Base-by-base conservation (phyloP, 805 yeast genomes). In the Ogataea henricii region DNA sequence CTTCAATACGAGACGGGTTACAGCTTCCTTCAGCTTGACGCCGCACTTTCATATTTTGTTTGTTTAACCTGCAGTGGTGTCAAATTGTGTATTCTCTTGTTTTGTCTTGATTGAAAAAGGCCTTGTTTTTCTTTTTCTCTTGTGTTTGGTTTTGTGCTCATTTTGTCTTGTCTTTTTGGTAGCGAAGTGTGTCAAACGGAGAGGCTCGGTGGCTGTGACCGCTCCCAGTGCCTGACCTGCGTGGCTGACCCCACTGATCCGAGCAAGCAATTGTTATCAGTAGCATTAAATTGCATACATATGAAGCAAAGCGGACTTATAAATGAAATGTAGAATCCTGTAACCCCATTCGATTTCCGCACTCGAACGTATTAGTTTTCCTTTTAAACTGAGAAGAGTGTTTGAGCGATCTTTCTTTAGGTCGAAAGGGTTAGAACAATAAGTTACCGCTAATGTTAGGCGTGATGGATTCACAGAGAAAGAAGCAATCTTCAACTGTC, bases 401-500 rank as follows among this genome's bases (percentile, higher is more conserved):
- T n/a, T n/a, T n/a, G n/a, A n/a, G n/a, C n/a, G n/a, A n/a, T n/a
- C n/a, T n/a, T n/a, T n/a, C n/a, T n/a, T n/a, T n/a, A n/a, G n/a
- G n/a, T 23, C 26, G n/a, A 27, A 9, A 27, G 30, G n/a, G 8
- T n/a, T 4, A n/a, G 6, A 13, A 3, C 34, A 6, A 30, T 30
- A 13, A n/a, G 25, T 22, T 22, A 6, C 25, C 25, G 14, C 34
- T 26, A 16, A 39, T 39, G 42, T 9, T 39, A 26, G 42, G 25
- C 33, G 42, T 39, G 23, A 27, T 39, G 42, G 42, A 35, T 17
- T 42, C 45, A 10, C 42, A 39, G 12, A 39, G 42, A 30, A 50
- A 38, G 27, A 43, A 43, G n/a, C 35, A 34, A 35, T 17, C 35
- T 13, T 20, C 41, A 3, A 8, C 43, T 8, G 40, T 18, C 40